phyloP scores from a whole-genome alignment of 805 yeast species.

The Saccharomycopsis sp. region DNA sequence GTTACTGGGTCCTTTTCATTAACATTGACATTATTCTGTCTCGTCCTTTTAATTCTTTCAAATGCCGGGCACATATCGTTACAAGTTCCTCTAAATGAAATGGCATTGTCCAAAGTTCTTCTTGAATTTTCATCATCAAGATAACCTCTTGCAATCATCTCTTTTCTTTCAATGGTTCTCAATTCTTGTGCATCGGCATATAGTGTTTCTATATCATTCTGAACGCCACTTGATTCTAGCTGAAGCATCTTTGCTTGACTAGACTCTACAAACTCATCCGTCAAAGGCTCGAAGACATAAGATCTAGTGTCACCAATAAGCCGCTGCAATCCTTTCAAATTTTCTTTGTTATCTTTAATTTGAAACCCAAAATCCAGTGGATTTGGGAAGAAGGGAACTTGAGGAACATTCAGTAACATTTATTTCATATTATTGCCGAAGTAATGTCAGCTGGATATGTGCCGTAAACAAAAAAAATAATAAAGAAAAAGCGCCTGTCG shows the following conservation, averaged over 20 bases:
- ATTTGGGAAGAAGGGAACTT: slow-evolving; percentile 26
- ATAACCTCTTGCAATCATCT: slow-evolving; percentile 73
- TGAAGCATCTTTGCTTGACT: slow-evolving; percentile 59
- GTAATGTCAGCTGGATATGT: no score
- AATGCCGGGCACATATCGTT: slow-evolving; percentile 91
- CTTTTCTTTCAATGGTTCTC: slow-evolving; percentile 66
- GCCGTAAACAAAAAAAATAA: no score
- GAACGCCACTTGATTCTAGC: slow-evolving; percentile 37
- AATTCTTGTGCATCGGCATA: slow-evolving; percentile 69
- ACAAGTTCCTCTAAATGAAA: slow-evolving; percentile 82
- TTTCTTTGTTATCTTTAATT: slow-evolving; percentile 22
- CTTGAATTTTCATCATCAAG: slow-evolving; percentile 84
- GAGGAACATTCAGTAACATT: slow-evolving; percentile 9
- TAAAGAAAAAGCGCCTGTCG: background rate
- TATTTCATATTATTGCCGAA: no score
- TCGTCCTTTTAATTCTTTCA: slow-evolving; percentile 81
- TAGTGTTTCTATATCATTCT: slow-evolving; percentile 58
- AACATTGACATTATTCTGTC: slow-evolving; percentile 77
- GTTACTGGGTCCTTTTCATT: slow-evolving; percentile 60
- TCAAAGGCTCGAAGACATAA: slow-evolving; percentile 23
- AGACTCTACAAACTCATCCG: slow-evolving; percentile 62
- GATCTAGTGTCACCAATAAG: slow-evolving; percentile 28
- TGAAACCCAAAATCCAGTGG: slow-evolving; percentile 28
- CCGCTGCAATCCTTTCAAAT: slow-evolving; percentile 27
- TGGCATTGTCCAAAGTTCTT: slow-evolving; percentile 82